Conservation (phyloP, 108 stramenopile species). For the Fragilaria radians region DNA sequence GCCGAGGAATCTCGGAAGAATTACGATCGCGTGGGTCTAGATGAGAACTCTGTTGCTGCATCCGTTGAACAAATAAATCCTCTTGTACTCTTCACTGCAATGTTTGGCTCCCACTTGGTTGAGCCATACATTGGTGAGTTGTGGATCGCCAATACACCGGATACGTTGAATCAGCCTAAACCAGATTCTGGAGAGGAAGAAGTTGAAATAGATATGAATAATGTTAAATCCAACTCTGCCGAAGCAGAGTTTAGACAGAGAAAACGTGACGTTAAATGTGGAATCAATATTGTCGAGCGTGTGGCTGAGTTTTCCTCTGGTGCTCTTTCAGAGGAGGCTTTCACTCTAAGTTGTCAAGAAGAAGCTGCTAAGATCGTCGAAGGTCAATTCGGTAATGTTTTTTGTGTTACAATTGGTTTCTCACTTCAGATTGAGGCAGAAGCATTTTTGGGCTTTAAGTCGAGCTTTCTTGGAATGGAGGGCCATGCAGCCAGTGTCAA, state of each 20-base stretch:
- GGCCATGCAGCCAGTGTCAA: slow-evolving; percentile 65
- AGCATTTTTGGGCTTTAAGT: slow-evolving; percentile 69
- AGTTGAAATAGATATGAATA: slow-evolving; percentile 15
- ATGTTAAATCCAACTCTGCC: slow-evolving; percentile 13
- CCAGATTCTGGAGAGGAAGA: slow-evolving; percentile 16
- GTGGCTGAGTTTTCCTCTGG: slow-evolving; percentile 37
- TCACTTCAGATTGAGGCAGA: slow-evolving; percentile 65
- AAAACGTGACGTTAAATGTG: slow-evolving; percentile 73
- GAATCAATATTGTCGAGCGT: slow-evolving; percentile 47
- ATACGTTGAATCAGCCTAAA: slow-evolving; percentile 13
- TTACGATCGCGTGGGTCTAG: slow-evolving; percentile 82
- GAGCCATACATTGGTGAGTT: slow-evolving; percentile 84
- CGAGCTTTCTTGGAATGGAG: slow-evolving; percentile 56
- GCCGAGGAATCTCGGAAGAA: slow-evolving; percentile 72
- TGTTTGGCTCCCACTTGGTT: slow-evolving; percentile 80
- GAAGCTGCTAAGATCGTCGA: slow-evolving; percentile 74
- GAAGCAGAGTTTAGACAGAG: slow-evolving; percentile 49
- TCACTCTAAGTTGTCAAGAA: slow-evolving; percentile 22
- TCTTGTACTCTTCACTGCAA: slow-evolving; percentile 76
- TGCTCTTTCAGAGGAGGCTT: slow-evolving; percentile 20
- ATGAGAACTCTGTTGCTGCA: slow-evolving; percentile 32
- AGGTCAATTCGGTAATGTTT: slow-evolving; percentile 61
- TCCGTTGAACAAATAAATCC: slow-evolving; percentile 77
- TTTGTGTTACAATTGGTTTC: slow-evolving; percentile 73
- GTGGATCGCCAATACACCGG: slow-evolving; percentile 78